phyloP scores from a whole-genome alignment of 225 moss, liverwort and hornwort genomes.

The Polytrichum formosum region DNA sequence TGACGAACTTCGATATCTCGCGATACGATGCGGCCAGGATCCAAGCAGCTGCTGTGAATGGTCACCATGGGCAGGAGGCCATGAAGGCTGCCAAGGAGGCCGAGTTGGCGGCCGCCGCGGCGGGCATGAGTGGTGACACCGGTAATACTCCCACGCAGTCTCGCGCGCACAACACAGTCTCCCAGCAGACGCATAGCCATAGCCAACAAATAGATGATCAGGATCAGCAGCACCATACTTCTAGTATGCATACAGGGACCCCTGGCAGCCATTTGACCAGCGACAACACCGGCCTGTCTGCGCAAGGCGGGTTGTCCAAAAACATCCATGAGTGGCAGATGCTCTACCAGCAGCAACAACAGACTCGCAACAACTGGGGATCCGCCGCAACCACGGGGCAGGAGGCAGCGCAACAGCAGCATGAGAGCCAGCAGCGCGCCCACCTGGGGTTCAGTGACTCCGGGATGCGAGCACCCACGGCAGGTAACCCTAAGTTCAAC shows the following conservation, averaged over 20 bases:
- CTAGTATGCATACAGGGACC: conserved; percentile 62
- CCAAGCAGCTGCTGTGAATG: conserved; percentile 41
- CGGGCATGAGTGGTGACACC: conserved; percentile 14
- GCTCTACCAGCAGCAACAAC: conserved; percentile 66
- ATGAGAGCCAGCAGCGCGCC: conserved; percentile 28
- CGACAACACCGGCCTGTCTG: conserved; percentile 30
- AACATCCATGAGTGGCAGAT: conserved; percentile 96
- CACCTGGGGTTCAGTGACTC: conserved; percentile 36
- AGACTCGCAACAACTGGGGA: conserved; percentile 41
- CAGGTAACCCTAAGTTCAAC: conserved; percentile 18
- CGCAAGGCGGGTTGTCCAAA: conserved; percentile 41
- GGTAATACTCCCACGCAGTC: conserved; percentile 49
- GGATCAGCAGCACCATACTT: conserved; percentile 67
- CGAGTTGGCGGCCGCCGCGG: conserved; percentile 39
- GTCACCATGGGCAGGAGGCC: conserved; percentile 53
- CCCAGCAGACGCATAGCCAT: conserved; percentile 51
- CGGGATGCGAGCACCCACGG: conserved; percentile 41
- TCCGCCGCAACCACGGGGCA: conserved; percentile 30
- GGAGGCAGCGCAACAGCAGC: conserved; percentile 17
- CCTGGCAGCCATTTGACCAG: conserved; percentile 63
- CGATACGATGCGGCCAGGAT: conserved; percentile 94
- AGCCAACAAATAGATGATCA: conserved; percentile 57
- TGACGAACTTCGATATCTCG: conserved; percentile 99
- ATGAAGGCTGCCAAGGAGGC: conserved; percentile 66
- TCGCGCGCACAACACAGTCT: conserved; percentile 28